These are phyloP conservation scores for Obba rivulosa DNA, from an alignment of 768 basidiomycete genomes.

Conservation along the genomic window DNA sequence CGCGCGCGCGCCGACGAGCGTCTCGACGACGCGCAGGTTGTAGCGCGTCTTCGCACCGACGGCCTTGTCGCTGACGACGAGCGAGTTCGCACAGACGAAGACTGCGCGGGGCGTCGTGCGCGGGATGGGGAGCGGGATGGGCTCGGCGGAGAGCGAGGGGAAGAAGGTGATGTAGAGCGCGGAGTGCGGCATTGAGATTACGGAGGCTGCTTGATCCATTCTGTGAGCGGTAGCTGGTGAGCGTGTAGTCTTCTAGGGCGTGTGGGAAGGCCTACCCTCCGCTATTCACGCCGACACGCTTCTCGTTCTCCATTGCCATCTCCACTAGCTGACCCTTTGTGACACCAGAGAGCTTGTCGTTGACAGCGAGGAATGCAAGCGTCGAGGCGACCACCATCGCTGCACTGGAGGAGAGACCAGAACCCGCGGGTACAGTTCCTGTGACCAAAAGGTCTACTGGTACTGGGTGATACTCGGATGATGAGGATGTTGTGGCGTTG, in stretches of 20 bases:
- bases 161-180: constrained; percentile 82
- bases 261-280: constrained; percentile 52
- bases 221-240: constrained; percentile 29
- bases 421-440: constrained; percentile 82
- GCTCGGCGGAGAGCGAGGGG: constrained; percentile 61
- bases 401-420: constrained; percentile 78
- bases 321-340: constrained; percentile 70
- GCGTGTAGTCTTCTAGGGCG: not conserved
- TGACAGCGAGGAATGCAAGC: constrained; percentile 72
- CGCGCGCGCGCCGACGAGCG: constrained; percentile 71
- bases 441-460: constrained; percentile 73
- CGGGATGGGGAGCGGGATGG: constrained; percentile 53
- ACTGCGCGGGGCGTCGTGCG: constrained; percentile 37
- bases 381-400: constrained; percentile 90
- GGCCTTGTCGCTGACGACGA: constrained; percentile 77
- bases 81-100: constrained; percentile 79
- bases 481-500: constrained; percentile 8
- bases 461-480: constrained; percentile 32
- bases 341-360: constrained; percentile 51
- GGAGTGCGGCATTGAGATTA: constrained; percentile 64
- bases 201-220: constrained; percentile 90
- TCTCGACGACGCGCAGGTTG: constrained; percentile 92
- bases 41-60: constrained; percentile 65
- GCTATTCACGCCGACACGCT: constrained; percentile 73
- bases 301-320: constrained; percentile 82